A percentile compares a stretch with the other conserved stretches of the same genome.
Conservation (phyloP, 345 rosid species). For the Nasturtium officinale region DNA sequence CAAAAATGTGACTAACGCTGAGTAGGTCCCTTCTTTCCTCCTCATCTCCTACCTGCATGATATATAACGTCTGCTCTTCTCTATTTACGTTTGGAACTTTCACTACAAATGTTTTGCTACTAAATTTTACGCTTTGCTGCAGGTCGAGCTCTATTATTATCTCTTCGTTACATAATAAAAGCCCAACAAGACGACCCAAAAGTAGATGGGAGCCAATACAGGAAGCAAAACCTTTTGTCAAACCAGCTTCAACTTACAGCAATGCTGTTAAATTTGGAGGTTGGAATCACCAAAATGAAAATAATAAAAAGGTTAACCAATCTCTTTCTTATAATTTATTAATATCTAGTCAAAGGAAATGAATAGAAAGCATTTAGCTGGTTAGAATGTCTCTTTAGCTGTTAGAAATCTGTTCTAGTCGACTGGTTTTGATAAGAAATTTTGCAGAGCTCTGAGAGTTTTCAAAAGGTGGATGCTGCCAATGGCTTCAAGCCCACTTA, state of each 20-base stretch:
- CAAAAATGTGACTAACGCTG: constrained; percentile 47
- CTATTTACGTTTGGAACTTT: constrained; percentile 21
- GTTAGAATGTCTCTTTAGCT: constrained; percentile 26
- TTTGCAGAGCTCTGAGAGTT: constrained; percentile 38
- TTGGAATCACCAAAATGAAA: constrained; percentile 53
- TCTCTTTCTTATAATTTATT: constrained; percentile 17
- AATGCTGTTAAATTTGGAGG: constrained; percentile 58
- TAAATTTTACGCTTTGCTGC: constrained; percentile 40
- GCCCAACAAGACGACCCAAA: constrained; percentile 76
- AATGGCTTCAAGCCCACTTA: constrained; percentile 47
- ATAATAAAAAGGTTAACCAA: constrained; percentile 61
- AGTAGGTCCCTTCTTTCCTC: constrained; percentile 52
- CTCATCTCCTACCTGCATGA: constrained; percentile 3
- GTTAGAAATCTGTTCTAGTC: constrained; percentile 17
- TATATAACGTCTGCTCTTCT: constrained; percentile 20
- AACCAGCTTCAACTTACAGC: constrained; percentile 47
- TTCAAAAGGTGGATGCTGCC: constrained; percentile 53
- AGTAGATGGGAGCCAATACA: constrained; percentile 98
- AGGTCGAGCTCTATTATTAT: constrained; percentile 43
- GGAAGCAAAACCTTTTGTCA: constrained; percentile 63
- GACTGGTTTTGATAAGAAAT: constrained; percentile 16
- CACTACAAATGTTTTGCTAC: constrained; percentile 20
- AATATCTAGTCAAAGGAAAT: constrained; percentile 7
- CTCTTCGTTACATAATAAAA: constrained; percentile 53
- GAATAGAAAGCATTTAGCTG: constrained; percentile 7